These are phyloP conservation scores for Paxillus ammoniavirescens DNA, from an alignment of 768 basidiomycete species.

Conservation along the genomic window DNA sequence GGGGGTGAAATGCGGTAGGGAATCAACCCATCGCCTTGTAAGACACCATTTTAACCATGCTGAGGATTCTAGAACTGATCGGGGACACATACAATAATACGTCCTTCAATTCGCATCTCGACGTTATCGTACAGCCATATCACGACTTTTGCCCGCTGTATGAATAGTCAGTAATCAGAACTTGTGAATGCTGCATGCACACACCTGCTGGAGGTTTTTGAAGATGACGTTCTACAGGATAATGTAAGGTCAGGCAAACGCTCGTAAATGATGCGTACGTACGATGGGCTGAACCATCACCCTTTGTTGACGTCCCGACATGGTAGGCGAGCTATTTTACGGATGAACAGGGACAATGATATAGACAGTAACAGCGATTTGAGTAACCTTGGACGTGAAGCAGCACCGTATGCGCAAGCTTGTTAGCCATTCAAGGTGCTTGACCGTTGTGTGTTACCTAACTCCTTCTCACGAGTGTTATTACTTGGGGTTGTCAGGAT, in stretches of 20 bases:
- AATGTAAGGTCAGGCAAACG: conserved; percentile 8
- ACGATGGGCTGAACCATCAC: conserved; percentile 99
- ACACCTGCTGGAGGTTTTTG: conserved; percentile 90
- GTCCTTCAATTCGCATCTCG: conserved; percentile 95
- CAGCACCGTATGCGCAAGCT: too few relatives aligned
- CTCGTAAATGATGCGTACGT: conserved; percentile 31
- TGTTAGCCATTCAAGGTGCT: background rate
- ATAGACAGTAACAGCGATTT: conserved; percentile 3
- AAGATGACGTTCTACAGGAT: conserved; percentile 86
- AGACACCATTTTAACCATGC: conserved; percentile 39
- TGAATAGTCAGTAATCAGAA: conserved; percentile 10
- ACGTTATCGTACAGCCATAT: conserved; percentile 98
- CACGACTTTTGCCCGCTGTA: conserved; percentile 76
- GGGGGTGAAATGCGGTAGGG: conserved; percentile 4
- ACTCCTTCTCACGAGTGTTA: conserved; percentile 19
- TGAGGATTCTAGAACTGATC: conserved; percentile 24
- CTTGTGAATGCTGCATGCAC: background rate
- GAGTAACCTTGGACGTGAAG: background rate
- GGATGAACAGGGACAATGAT: conserved; percentile 7
- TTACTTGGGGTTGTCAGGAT: background rate
- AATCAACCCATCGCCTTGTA: conserved; percentile 34
- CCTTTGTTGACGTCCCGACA: conserved; percentile 91
- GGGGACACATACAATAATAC: conserved; percentile 79
- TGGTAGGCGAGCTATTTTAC: conserved; percentile 39
- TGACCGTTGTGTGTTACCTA: conserved; percentile 18